A percentile compares a stretch with the other conserved stretches of the same genome.
These are phyloP conservation scores for Oryza glaberrima DNA, from an alignment of 176 grass and related monocot species.

Conservation along the genomic window DNA sequence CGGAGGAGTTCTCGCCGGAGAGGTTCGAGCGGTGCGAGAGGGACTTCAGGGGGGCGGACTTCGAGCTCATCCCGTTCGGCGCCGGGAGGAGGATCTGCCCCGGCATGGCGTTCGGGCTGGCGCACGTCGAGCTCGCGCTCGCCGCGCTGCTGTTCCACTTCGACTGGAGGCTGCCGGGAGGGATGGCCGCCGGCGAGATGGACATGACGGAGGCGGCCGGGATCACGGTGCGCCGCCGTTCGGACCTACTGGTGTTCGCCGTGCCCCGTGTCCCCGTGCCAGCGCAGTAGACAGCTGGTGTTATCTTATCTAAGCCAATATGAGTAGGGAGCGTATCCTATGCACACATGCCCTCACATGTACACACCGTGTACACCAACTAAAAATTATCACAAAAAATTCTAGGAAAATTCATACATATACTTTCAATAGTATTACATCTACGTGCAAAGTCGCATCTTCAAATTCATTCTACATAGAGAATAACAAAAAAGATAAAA, in stretches of 20 bases:
- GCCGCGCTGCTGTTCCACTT: conserved; percentile 58
- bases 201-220: conserved; percentile 51
- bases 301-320: neutral
- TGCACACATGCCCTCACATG: no score
- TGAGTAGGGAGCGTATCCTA: no score
- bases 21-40: conserved; percentile 39
- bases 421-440: no score
- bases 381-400: no score
- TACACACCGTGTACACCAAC: no score
- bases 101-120: conserved; percentile 53
- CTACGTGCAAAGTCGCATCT: no score
- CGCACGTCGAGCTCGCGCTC: conserved; percentile 51
- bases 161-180: conserved; percentile 41
- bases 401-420: no score
- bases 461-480: no score
- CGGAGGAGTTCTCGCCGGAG: conserved; percentile 58
- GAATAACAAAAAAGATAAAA: no score
- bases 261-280: neutral
- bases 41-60: conserved; percentile 53
- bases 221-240: neutral
- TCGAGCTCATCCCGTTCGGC: conserved; percentile 55
- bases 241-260: neutral
- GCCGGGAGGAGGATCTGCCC: conserved; percentile 56
- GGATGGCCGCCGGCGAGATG: neutral
- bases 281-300: neutral